Conservation (phyloP, 1,284 basidiomycete genomes). For the Rhizoctonia solani region DNA sequence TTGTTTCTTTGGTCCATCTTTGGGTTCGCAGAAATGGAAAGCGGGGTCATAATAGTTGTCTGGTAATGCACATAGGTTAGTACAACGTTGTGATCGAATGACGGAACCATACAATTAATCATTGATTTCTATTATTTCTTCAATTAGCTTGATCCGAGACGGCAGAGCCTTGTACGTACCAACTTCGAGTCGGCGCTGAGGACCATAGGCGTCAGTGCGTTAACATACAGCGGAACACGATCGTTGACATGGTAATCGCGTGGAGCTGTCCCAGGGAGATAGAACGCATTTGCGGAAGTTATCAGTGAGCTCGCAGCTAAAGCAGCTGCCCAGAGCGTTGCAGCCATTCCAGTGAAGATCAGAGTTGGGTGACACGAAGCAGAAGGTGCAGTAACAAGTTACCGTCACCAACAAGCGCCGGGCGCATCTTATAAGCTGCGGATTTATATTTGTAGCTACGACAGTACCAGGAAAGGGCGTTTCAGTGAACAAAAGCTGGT, state of each 20-base stretch:
- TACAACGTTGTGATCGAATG: constrained; percentile 40
- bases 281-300: constrained; percentile 55
- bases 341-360: constrained; percentile 15
- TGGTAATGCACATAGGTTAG: constrained; percentile 43
- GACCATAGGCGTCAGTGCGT: constrained; percentile 85
- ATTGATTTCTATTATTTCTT: constrained; percentile 66
- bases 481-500: neutral
- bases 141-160: constrained; percentile 18
- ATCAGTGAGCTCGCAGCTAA: constrained; percentile 34
- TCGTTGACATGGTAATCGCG: constrained; percentile 74
- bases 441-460: constrained; percentile 5
- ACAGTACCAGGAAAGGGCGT: neutral
- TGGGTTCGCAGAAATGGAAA: constrained; percentile 87
- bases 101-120: constrained; percentile 67
- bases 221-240: constrained; percentile 77
- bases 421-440: neutral
- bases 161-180: constrained; percentile 52
- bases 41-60: constrained; percentile 88
- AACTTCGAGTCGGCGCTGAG: constrained; percentile 76
- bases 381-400: neutral
- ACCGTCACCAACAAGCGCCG: constrained; percentile 18
- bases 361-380: constrained; percentile 18
- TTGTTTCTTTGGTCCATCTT: constrained; percentile 74
- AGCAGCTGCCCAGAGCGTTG: constrained; percentile 22
- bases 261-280: constrained; percentile 78